Evolutionary conservation across 768 basidiomycete genomes (phyloP).

Genomic region (Suillus subaureus): DNA sequence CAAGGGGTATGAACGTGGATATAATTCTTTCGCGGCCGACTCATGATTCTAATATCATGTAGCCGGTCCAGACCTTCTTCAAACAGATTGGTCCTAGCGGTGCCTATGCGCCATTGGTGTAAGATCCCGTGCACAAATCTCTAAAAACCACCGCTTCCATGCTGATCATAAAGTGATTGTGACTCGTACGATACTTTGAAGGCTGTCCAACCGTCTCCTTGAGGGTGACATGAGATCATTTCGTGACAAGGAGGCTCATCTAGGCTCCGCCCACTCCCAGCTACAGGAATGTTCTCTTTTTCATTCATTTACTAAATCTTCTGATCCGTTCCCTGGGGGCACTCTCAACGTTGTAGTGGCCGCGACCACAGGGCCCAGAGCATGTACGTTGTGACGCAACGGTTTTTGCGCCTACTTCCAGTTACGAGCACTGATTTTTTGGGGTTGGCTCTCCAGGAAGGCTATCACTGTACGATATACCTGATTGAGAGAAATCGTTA

Average conservation of each 20-base stretch:
- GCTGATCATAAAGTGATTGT: neutral
- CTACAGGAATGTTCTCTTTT: neutral
- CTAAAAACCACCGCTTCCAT: neutral
- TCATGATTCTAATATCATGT: neutral
- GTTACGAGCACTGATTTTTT: neutral
- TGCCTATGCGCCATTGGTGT: neutral
- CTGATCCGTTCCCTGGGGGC: neutral
- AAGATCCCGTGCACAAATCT: constrained; percentile 7
- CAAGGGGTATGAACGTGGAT: constrained; percentile 6
- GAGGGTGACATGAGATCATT: neutral
- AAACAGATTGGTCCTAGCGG: neutral
- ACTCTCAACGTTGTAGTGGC: constrained; percentile 2
- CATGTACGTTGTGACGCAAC: neutral
- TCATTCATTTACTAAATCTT: constrained; percentile 1
- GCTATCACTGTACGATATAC: neutral
- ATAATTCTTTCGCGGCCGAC: neutral
- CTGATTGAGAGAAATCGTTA: constrained; percentile 1
- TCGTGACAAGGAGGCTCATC: constrained; percentile 2
- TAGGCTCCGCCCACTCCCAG: neutral
- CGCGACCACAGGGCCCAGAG: neutral
- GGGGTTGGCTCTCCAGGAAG: neutral
- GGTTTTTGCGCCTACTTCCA: neutral
- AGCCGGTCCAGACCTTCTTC: constrained; percentile 3
- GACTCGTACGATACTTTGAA: neutral
- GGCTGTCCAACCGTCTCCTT: neutral